A percentile compares a stretch with the other conserved stretches of the same genome.
These are phyloP conservation scores for Strigomonas oncopelti DNA, from an alignment of 208 protist genomes.

Conservation along the genomic window DNA sequence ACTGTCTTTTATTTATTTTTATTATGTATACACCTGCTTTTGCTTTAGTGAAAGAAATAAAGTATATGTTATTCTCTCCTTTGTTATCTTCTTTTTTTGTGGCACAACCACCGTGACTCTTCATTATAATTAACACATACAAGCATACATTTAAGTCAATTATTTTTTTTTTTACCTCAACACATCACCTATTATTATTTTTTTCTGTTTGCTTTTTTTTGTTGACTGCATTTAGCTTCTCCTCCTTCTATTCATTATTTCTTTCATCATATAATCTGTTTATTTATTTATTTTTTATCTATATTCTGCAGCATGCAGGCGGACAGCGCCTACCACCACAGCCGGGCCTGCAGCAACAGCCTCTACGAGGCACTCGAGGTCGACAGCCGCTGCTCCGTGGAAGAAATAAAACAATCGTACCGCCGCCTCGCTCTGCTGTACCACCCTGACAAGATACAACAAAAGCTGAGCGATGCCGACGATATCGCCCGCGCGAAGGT, in stretches of 20 bases:
- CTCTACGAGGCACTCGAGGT: conserved; percentile 82
- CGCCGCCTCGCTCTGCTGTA: conserved; percentile 81
- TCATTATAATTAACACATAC: too few relatives aligned
- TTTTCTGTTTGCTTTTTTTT: conserved; percentile 16
- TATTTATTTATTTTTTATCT: conserved; percentile 15
- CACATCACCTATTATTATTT: conserved; percentile 1
- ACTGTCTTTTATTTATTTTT: too few relatives aligned
- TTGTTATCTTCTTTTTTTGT: too few relatives aligned
- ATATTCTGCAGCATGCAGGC: background rate
- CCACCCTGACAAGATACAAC: conserved; percentile 63
- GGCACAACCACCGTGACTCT: too few relatives aligned
- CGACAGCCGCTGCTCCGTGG: conserved; percentile 36
- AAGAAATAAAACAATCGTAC: conserved; percentile 81
- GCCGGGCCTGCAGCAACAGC: conserved; percentile 32
- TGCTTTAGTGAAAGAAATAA: too few relatives aligned
- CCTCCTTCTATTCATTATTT: conserved; percentile 5
- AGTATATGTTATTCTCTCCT: too few relatives aligned
- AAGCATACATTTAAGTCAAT: too few relatives aligned
- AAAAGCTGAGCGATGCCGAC: too few relatives aligned
- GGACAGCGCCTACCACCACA: conserved; percentile 22
- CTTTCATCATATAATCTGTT: too few relatives aligned
- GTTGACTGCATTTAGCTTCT: background rate
- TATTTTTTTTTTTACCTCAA: background rate
- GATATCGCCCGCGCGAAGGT: conserved; percentile 27
- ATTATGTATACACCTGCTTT: too few relatives aligned